Base-by-base conservation (phyloP, 2,329 filamentous ascomycete genomes). In the Coniochaeta sp. region DNA sequence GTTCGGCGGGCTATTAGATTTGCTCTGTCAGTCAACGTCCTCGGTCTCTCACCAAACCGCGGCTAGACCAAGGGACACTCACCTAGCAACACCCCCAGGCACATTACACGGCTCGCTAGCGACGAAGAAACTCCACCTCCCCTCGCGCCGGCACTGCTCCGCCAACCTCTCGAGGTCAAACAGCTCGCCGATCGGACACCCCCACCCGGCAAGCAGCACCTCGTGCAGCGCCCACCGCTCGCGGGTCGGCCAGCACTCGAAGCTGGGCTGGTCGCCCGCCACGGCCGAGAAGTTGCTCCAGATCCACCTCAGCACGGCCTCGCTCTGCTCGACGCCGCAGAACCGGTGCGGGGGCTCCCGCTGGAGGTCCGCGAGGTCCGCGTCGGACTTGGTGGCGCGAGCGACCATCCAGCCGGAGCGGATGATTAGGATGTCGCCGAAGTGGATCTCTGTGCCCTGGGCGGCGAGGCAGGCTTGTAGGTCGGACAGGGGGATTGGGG, bases 371-470 rank as follows among this genome's bases (percentile, higher is more conserved):
- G 70, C 67, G n/a, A 80, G 70, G 22, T 78, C 67, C 3, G 68
- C 62, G 5, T 70, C 63, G 1, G 73, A 69, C 24, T 78, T 74
- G n/a, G 67, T 63, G 4, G 72, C 67, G 59, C 75, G 75, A 1
- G 74, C 68, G 33, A 68, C 68, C 64, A 77, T 76, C 66, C 78
- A 83, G 12, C 81, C 71, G 0, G 68, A 76, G 7, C 81, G 77
- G 28, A 82, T 72, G 63, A 83, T 72, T 3, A 84, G 69, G 36
- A 84, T 76, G 63, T 83, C 81, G 11, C 81, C 81, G 59, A 81
- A 79, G n/a, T 73, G 68, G 33, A 82, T 70, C 63, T 78, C 72
- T 0, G 78, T 80, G 9, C 77, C 77, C 65, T 83, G 79, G 3
- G 74, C 71, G 22, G 69, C 67, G 0, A 79, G 75, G 50, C 79